Percentiles rank a stretch among this genome's conserved stretches.
phyloP scores from a whole-genome alignment of 225 moss, liverwort and hornwort genomes.

The Polytrichum commune region DNA sequence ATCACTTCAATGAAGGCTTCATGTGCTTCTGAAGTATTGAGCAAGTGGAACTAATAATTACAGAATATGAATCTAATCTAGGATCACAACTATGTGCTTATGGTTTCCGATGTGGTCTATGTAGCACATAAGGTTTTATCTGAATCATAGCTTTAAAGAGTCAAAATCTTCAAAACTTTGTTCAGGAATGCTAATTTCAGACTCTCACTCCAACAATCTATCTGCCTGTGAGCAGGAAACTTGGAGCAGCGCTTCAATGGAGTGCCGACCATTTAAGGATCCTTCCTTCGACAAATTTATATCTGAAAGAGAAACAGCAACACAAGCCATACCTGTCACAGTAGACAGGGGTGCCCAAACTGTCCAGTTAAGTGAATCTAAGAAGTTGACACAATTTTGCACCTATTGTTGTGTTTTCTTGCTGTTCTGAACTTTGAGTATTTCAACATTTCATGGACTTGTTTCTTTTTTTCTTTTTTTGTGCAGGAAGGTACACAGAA shows the following conservation, averaged over 20 bases:
- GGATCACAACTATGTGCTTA: no score
- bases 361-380: slow-evolving; percentile 40
- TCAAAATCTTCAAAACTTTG: no score
- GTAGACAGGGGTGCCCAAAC: slow-evolving; percentile 55
- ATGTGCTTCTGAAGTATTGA: no score
- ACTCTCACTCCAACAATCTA: no score
- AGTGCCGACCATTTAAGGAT: slow-evolving; percentile 84
- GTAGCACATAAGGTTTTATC: no score
- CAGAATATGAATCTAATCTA: no score
- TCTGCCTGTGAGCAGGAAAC: slow-evolving; percentile 50
- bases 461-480: not conserved
- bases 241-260: slow-evolving; percentile 94
- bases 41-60: no score
- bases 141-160: no score
- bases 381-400: not conserved
- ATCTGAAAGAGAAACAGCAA: slow-evolving; percentile 56
- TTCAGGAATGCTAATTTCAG: no score
- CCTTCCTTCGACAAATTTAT: slow-evolving; percentile 82
- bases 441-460: not conserved
- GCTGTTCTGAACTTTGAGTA: not conserved
- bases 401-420: not conserved
- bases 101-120: no score
- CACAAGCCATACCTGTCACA: slow-evolving; percentile 58
- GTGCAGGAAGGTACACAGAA: slow-evolving; percentile 38
- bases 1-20: no score